These are phyloP conservation scores for Aspergillus puulaauensis DNA, from an alignment of 2,329 filamentous ascomycete genomes.

Conservation along the genomic window DNA sequence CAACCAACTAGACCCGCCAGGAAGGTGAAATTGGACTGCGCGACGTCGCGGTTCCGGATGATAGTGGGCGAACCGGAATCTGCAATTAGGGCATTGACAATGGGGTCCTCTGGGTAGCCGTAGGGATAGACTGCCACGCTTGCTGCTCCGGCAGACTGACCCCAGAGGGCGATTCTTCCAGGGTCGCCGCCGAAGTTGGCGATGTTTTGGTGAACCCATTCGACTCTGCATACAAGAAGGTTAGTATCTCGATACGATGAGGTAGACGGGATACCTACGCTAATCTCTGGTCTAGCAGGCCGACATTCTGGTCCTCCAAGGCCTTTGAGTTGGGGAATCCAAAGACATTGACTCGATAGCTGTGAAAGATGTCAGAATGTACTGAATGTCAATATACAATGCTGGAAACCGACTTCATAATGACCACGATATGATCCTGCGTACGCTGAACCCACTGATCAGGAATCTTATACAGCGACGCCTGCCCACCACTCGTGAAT, in stretches of 20 bases:
- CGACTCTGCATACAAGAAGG: neutral
- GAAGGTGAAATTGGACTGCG: neutral
- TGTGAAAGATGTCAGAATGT: conserved; percentile 27
- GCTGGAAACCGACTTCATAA: conserved; percentile 42
- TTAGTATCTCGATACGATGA: neutral
- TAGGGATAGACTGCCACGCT: conserved; percentile 3
- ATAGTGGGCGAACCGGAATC: conserved; percentile 17
- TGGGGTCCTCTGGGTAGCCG: conserved; percentile 30
- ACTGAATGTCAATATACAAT: conserved; percentile 22
- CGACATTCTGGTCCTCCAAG: conserved; percentile 13
- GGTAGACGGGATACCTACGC: neutral
- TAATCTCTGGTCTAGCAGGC: conserved; percentile 16
- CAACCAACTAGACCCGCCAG: neutral
- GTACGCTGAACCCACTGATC: conserved; percentile 22
- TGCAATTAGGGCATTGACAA: conserved; percentile 17
- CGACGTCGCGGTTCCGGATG: neutral
- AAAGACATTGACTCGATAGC: conserved; percentile 21
- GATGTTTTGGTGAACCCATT: conserved; percentile 12
- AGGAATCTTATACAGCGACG: conserved; percentile 51
- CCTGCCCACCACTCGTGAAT: conserved; percentile 45
- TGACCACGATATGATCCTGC: conserved; percentile 43
- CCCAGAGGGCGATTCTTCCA: neutral
- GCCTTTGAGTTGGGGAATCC: conserved; percentile 18
- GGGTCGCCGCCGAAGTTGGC: conserved; percentile 12
- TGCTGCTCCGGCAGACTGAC: conserved; percentile 7